Conservation (phyloP, 306 rosid genomes). For the Pterocarpus santalinus region DNA sequence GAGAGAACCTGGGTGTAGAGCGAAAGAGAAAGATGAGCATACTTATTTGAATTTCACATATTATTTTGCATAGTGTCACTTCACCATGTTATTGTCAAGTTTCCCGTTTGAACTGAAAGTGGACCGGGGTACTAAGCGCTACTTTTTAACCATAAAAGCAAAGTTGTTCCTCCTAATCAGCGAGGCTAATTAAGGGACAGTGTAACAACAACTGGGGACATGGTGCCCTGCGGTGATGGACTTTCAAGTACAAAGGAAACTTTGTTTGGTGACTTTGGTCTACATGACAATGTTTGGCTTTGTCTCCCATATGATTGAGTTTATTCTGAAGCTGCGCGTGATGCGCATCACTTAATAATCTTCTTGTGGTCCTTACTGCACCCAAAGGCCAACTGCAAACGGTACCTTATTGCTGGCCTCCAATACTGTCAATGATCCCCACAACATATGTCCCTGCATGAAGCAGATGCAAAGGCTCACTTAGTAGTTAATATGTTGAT, state of each 20-base stretch:
- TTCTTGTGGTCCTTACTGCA: slow-evolving; percentile 21
- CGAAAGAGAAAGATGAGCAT: too few species aligned
- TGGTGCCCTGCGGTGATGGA: slow-evolving; percentile 15
- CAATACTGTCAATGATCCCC: slow-evolving; percentile 24
- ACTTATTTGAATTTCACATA: too few species aligned
- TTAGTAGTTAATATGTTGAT: slow-evolving; percentile 5
- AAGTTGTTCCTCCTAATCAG: not conserved
- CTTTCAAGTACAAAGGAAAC: slow-evolving; percentile 49
- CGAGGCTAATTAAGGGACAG: slow-evolving; percentile 35
- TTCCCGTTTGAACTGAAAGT: not conserved
- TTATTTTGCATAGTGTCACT: too few species aligned
- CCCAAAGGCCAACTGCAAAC: slow-evolving; percentile 43
- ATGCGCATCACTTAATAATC: slow-evolving; percentile 30
- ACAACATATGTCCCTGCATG: slow-evolving; percentile 25
- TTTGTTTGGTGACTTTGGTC: slow-evolving; percentile 42
- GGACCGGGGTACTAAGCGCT: not conserved
- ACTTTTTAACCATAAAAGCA: not conserved
- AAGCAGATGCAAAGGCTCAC: not conserved
- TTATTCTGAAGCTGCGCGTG: slow-evolving; percentile 38
- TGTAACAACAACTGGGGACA: slow-evolving; percentile 38
- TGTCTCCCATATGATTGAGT: slow-evolving; percentile 41
- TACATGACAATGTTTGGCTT: slow-evolving; percentile 44
- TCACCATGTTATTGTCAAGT: not conserved
- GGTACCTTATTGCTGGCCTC: not conserved
- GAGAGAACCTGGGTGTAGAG: too few species aligned